Percentiles rank a stretch among this genome's conserved stretches.
Conservation (phyloP, 345 rosid genomes). For the Pseudoturritis turrita region DNA sequence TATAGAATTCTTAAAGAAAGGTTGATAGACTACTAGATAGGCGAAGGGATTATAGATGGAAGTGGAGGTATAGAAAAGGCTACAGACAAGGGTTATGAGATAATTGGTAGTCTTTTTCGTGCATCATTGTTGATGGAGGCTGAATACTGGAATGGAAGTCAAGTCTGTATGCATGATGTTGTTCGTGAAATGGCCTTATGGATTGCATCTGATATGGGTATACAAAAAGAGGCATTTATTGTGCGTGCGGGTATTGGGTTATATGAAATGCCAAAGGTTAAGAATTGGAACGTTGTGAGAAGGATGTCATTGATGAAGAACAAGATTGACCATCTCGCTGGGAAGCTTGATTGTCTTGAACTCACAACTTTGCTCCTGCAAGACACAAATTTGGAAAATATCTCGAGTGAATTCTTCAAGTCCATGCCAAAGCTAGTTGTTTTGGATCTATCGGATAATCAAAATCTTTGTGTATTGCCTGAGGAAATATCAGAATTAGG, state of each 20-base stretch:
- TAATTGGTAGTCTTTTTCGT: slow-evolving; percentile 29
- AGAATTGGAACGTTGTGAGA: slow-evolving; percentile 5
- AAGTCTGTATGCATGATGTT: slow-evolving; percentile 39
- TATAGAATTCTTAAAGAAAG: neutral
- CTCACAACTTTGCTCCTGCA: slow-evolving; percentile 27
- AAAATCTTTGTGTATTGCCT: neutral
- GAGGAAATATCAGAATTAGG: neutral
- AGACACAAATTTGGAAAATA: neutral
- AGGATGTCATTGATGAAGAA: slow-evolving; percentile 29
- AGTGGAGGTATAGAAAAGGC: slow-evolving; percentile 11
- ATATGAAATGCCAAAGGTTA: neutral
- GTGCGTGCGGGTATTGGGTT: neutral
- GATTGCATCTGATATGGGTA: slow-evolving; percentile 17
- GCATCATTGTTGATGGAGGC: slow-evolving; percentile 36
- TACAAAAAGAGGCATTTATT: neutral
- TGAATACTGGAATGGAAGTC: accelerated
- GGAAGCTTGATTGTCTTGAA: neutral
- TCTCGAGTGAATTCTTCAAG: slow-evolving; percentile 25
- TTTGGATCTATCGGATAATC: slow-evolving; percentile 28
- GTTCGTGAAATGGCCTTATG: slow-evolving; percentile 44
- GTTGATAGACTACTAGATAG: slow-evolving; percentile 28
- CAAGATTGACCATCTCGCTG: neutral
- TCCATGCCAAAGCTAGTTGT: slow-evolving; percentile 33
- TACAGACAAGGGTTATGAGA: slow-evolving; percentile 17
- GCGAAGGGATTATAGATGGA: slow-evolving; percentile 17